Evolutionary conservation across 345 rosid species (phyloP), one percentile per base, ranked within the genome.

Genomic region (Gossypium thurberi): DNA sequence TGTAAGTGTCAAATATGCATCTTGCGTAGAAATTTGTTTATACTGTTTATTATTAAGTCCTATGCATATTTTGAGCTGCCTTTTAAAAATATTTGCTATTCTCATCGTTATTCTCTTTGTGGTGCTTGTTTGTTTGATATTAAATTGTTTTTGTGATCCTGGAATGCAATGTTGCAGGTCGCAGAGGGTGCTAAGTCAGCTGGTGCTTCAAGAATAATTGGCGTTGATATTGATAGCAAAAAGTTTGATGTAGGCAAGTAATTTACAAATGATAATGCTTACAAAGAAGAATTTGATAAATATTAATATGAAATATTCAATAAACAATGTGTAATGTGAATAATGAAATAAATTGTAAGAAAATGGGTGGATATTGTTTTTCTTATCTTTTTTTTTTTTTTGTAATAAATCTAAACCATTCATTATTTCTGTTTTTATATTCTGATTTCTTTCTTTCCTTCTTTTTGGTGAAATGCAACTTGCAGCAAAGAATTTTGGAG

Each of bases 131-230:
- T 68, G 72, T 18, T 68, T 10, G 12, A 51, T 28, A 5, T 52
- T 51, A 69, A 51, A 5, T 63, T 65, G 61, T 26, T 11, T 65
- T 9, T 18, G 40, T 33, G 47, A 17, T 25, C 48, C 43, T 46
- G 52, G 43, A 20, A 80, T 25, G 40, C 21, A 43, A 42, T 76
- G 47, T 77, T 26, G 72, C 61, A 95, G 97, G 99, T 96, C 68
- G 98, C 99, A 0, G 99, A 96, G 86, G 99, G 98, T 81, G 99
- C 99, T 20, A 96, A 96, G 78, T 70, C 98, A 70, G 97, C 98
- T 72, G 96, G 97, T 78, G 99, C 98, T 77, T 83, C 98, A 52
- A 88, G 99, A 57, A 84, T 96, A 71, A 96, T 96, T 87, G 99
- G 98, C 25, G 42, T 96, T 60, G 99, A 96, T 75, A 87, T 96